phyloP scores from a whole-genome alignment of 805 yeast species.

The Candida namnaoensis region DNA sequence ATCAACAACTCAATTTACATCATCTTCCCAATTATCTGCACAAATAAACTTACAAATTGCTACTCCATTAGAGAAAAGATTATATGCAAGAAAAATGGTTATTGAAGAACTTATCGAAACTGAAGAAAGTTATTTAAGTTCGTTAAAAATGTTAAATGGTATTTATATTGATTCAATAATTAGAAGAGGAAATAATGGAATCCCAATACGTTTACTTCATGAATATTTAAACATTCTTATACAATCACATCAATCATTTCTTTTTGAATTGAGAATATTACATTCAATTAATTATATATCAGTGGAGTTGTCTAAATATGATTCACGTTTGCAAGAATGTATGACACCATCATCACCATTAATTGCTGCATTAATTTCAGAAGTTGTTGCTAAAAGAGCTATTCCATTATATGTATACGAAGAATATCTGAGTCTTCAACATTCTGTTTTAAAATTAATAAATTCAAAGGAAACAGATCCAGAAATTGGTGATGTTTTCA shows the following conservation, averaged over 20 bases:
- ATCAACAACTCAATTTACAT: conserved; percentile 1
- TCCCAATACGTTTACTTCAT: conserved; percentile 25
- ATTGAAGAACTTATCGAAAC: conserved; percentile 41
- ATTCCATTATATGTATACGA: conserved; percentile 21
- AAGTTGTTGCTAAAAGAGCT: conserved; percentile 15
- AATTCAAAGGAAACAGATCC: conserved; percentile 19
- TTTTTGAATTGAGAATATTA: conserved; percentile 15
- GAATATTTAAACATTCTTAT: conserved; percentile 21
- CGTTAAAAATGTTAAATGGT: conserved; percentile 32
- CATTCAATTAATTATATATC: conserved; percentile 2
- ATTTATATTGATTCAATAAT: conserved; percentile 33
- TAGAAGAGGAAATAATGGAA: conserved; percentile 18
- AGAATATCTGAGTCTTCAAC: conserved; percentile 25
- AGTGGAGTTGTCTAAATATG: not conserved
- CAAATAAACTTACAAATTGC: conserved; percentile 1
- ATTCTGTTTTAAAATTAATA: conserved; percentile 23
- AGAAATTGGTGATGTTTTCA: conserved; percentile 11
- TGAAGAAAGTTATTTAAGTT: conserved; percentile 38
- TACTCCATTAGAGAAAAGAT: conserved; percentile 10
- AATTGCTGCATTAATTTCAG: conserved; percentile 14
- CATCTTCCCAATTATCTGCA: conserved; percentile 13
- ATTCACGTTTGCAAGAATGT: not conserved
- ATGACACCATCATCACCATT: conserved; percentile 10
- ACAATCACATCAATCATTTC: conserved; percentile 22
- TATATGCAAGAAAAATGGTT: conserved; percentile 16